Conservation (phyloP, 768 basidiomycete genomes). For the Leccinellum albellum region DNA sequence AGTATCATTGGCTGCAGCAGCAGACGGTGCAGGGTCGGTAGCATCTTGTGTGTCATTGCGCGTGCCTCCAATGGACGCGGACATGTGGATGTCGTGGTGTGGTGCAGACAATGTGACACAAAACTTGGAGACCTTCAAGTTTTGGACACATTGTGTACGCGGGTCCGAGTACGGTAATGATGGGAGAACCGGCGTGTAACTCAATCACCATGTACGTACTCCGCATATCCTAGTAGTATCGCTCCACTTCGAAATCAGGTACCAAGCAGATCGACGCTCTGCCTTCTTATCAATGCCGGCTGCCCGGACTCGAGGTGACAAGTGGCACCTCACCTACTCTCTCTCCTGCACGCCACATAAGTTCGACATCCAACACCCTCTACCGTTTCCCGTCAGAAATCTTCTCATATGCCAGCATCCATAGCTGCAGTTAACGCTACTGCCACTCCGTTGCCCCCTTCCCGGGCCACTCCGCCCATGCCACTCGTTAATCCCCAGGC, state of each 20-base stretch:
- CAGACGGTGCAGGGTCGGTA: constrained; percentile 12
- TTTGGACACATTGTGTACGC: no score
- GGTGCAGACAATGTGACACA: no score
- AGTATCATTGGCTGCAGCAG: not conserved
- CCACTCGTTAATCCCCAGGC: constrained; percentile 1
- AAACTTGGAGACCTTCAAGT: no score
- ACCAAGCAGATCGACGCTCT: constrained; percentile 48
- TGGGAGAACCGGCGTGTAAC: constrained; percentile 11
- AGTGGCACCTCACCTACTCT: constrained; percentile 20
- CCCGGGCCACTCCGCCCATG: constrained; percentile 8
- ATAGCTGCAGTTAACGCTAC: constrained; percentile 8
- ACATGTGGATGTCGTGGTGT: constrained; percentile 6
- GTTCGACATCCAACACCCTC: constrained; percentile 14
- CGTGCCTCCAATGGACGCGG: constrained; percentile 4
- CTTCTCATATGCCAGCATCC: constrained; percentile 7
- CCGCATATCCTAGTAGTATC: no score
- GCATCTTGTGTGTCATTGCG: constrained; percentile 15
- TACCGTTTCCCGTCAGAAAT: not conserved
- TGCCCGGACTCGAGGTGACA: constrained; percentile 48
- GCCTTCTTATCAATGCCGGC: constrained; percentile 32
- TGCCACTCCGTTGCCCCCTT: constrained; percentile 2
- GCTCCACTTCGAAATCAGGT: no score
- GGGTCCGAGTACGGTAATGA: no score
- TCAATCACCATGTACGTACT: constrained; percentile 47
- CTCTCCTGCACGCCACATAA: constrained; percentile 20